Base-by-base conservation (phyloP, 2,329 filamentous ascomycete genomes). In the Dactylellina leptospora region DNA sequence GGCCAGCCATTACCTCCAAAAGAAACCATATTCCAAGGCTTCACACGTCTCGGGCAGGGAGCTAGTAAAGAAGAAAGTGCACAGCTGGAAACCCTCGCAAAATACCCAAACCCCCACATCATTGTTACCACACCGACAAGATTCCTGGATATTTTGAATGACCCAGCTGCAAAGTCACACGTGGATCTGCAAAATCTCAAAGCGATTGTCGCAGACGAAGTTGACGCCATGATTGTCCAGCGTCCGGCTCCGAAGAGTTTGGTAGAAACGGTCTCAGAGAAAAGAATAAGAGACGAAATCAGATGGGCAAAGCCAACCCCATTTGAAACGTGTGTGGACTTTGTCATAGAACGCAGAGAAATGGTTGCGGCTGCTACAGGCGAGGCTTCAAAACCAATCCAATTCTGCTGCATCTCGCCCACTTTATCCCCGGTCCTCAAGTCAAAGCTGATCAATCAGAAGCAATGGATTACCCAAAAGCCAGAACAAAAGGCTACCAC, bases 51-150 rank as follows among this genome's bases (percentile, higher is more conserved):
- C 45, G 20, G 33, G 9, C 13, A 28, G 48, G n/a, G 44, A 44
- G 5, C 25, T n/a, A 44, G 59, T 44, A 45, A 56, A 40, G n/a
- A 45, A 55, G 40, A 74, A 36, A 33, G 25, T 4, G 55, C 53
- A 27, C 75, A 76, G 38, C 44, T 76, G 4, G 10, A 73, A 10
- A 61, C 48, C 16, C 48, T 77, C n/a, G 47, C 55, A 23, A 40
- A 62, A 8, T 60, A 50, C 20, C 75, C 75, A 3, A 74, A 73
- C 18, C 76, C 76, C 1, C 76, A 77, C 33, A 77, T 77, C n/a
- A 74, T 77, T 16, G 68, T 77, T 47, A 70, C 73, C 13, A 76
- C 76, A 3, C 75, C 76, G 1, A 73, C 55, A 0, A 70, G 73
- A 20, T 42, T 75, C 9, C 54, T 77, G 11, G 76, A 77, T 53